Percentiles rank a stretch among this genome's conserved stretches.
Conservation (phyloP, 768 basidiomycete genomes). For the Dendrothele bispora region DNA sequence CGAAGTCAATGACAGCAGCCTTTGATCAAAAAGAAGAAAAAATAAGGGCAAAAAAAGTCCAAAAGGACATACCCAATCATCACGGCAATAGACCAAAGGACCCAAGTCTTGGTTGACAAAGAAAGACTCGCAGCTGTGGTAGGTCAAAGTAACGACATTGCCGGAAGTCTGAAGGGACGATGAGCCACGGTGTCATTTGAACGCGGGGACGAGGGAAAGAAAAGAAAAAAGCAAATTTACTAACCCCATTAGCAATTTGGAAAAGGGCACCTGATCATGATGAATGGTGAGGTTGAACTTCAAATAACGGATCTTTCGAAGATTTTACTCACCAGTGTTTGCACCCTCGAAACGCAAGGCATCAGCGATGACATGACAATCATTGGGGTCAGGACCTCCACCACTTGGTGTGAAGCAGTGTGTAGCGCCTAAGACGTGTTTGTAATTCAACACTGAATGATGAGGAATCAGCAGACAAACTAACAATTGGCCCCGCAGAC, state of each 20-base stretch:
- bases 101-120: conserved; percentile 46
- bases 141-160: conserved; percentile 41
- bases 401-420: conserved; percentile 47
- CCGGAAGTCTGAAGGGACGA: conserved; percentile 22
- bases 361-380: conserved; percentile 49
- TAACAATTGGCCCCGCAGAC: background rate
- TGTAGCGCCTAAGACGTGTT: conserved; percentile 26
- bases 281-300: background rate
- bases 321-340: conserved; percentile 35
- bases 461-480: background rate
- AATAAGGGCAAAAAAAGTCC: background rate
- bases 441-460: conserved; percentile 9
- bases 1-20: conserved; percentile 6
- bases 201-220: background rate
- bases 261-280: conserved; percentile 28
- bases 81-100: conserved; percentile 43
- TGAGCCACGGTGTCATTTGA: background rate
- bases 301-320: background rate
- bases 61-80: conserved; percentile 38
- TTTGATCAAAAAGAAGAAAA: background rate
- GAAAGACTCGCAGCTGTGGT: conserved; percentile 43
- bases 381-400: conserved; percentile 47
- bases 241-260: conserved; percentile 29
- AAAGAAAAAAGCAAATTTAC: conserved; percentile 1
- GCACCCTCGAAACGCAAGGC: conserved; percentile 46